Evolutionary conservation across 371 early-diverging fungal genomes (phyloP).

Genomic region (Syncephalastrum contaminatum): DNA sequence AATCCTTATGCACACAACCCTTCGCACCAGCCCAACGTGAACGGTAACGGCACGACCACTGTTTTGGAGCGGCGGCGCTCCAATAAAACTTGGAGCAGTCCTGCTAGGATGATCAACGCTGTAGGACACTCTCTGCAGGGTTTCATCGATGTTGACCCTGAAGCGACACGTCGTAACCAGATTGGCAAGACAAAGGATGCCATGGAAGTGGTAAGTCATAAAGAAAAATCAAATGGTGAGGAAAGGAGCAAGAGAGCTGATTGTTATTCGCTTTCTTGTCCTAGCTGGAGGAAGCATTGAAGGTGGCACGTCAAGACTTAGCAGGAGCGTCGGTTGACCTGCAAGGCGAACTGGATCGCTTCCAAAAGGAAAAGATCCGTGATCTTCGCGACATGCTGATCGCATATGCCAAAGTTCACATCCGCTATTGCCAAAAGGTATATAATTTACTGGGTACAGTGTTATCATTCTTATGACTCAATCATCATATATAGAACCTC

Average conservation of each 20-base stretch:
- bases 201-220: conserved; percentile 55
- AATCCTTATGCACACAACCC: conserved; percentile 22
- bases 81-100: conserved; percentile 40
- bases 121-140: conserved; percentile 79
- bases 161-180: conserved; percentile 83
- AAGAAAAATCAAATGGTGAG: neutral
- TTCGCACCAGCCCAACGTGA: neutral
- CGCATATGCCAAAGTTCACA: conserved; percentile 78
- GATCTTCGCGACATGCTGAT: conserved; percentile 83
- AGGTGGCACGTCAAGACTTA: conserved; percentile 69
- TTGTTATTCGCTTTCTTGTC: neutral
- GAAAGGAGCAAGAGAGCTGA: neutral
- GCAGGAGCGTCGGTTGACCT: conserved; percentile 71
- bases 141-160: conserved; percentile 94
- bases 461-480: neutral
- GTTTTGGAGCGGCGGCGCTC: conserved; percentile 18
- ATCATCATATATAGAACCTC: conserved; percentile 42
- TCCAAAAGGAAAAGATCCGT: conserved; percentile 85
- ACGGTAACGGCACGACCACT: conserved; percentile 1
- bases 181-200: conserved; percentile 88
- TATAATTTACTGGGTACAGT: conserved; percentile 3
- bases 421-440: conserved; percentile 81
- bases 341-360: conserved; percentile 89
- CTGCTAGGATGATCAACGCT: conserved; percentile 59
- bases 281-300: conserved; percentile 75